Evolutionary conservation across 169 alveolate genomes (phyloP), one percentile per base, ranked within the genome.

Genomic region (Miamiensis avidus): DNA sequence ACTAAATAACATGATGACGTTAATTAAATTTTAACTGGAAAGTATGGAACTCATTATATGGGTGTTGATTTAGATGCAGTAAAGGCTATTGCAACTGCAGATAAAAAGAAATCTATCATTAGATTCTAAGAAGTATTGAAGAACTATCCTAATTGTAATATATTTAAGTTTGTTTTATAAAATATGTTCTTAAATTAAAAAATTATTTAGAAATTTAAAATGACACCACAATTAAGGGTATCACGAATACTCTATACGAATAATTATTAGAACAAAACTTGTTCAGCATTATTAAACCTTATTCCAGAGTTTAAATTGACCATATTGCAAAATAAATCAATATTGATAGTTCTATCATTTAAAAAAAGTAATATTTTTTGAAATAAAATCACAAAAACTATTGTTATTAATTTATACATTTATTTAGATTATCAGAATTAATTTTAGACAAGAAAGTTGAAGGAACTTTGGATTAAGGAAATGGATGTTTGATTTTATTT

Each of bases 391-490:
- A n/a, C n/a, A n/a, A n/a, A n/a, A n/a, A n/a, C n/a, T n/a, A n/a
- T n/a, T n/a, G n/a, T n/a, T n/a, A n/a, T n/a, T n/a, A n/a, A n/a
- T n/a, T n/a, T n/a, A 15, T 73, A n/a, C 31, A 15, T 73, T 26
- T 73, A 6, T 28, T 65, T 0, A 82, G 88, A 76, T 84, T 96
- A 32, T 90, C 97, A 34, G 98, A 97, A 88, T 96, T 98, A 98
- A 97, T 98, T 84, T 91, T 98, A 65, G 99, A 98, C 91, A 96
- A 97, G 86, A 97, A 94, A 93, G 95, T 98, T 64, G 95, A 93
- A 75, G 99, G 99, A 30, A 98, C 98, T 30, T 94, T 98, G 83
- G 99, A 98, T 89, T 98, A 98, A 93, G 98, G 98, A 65, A 94
- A 94, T 82, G 98, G 98, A 29, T 94, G 98, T 76, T 92, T 98